Evolutionary conservation across 768 basidiomycete genomes (phyloP), one percentile per base, ranked within the genome.

Genomic region (Rhodotorula diobovata): DNA sequence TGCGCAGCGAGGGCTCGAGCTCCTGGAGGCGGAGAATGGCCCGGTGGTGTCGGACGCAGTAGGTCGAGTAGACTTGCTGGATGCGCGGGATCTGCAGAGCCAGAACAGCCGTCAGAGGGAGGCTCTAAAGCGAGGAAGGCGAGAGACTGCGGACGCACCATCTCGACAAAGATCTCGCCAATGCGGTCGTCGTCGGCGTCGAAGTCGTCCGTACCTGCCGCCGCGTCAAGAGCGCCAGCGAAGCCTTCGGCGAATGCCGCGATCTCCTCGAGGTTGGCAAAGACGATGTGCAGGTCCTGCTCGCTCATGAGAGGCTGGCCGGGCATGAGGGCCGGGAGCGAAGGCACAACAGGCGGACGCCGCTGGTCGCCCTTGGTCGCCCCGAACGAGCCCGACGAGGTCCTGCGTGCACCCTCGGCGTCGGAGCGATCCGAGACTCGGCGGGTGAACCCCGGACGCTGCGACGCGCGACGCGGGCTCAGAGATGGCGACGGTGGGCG

Each of bases 11-110:
- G 77, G 80, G 64, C 25, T 79, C 76, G 30, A 87, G 81, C 46
- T 80, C 76, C 62, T 83, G 83, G 37, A 91, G 85, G 76, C 90
- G 89, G 45, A 86, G 83, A 55, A 91, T 84, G 10, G 92, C 90
- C 4, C 84, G 84, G 0, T 72, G 73, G 55, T 76, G 77, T 1
- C 66, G 65, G 23, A 58, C 70, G 64, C 77, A 77, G 65, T 79
- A 79, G 21, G 45, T 66, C 28, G 76, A 71, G 68, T 74, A 79
- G 32, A 71, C 67, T 23, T 75, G n/a, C 54, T 75, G 71, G 25
- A 79, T 63, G 21, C 77, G 70, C 2, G 75, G 73, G 23, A 77
- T 61, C 77, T 77, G 66, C 15, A 14, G 4, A 14, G 9, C 30
- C 23, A 25, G 41, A 14, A 9, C 34, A 25, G 35, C 25, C 34